These are phyloP conservation scores for Sugiyamaella japonica DNA, from an alignment of 1,139 yeast genomes.

Conservation along the genomic window DNA sequence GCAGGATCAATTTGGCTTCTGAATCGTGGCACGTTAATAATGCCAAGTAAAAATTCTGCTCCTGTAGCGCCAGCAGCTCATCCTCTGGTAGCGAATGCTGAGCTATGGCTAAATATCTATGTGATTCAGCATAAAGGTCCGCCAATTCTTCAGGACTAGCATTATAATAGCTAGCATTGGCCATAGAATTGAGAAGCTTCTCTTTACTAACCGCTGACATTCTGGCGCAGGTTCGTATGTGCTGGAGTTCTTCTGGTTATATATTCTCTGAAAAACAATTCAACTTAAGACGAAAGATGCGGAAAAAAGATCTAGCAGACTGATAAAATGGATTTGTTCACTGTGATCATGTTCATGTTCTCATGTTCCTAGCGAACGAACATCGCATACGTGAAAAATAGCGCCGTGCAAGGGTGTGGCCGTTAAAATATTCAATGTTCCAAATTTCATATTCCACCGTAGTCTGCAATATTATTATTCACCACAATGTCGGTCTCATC, in stretches of 20 bases:
- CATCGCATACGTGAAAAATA: background rate
- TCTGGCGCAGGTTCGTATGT: background rate
- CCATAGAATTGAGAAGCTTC: conserved; percentile 12
- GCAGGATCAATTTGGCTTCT: conserved; percentile 67
- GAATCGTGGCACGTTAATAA: conserved; percentile 64
- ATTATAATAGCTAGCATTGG: conserved; percentile 24
- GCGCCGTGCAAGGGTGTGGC: background rate
- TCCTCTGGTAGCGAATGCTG: conserved; percentile 45
- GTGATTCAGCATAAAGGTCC: conserved; percentile 33
- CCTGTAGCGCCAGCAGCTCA: conserved; percentile 62
- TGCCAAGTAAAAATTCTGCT: conserved; percentile 68
- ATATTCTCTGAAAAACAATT: too few species aligned
- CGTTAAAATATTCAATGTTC: background rate
- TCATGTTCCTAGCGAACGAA: background rate
- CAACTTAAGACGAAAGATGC: background rate
- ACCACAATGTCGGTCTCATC: background rate
- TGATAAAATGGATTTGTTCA: background rate
- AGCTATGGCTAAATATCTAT: conserved; percentile 39
- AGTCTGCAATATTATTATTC: background rate
- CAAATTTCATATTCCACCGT: background rate
- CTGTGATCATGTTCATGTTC: background rate
- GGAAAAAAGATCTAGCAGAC: too few species aligned
- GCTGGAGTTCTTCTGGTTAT: too few species aligned
- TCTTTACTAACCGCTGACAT: conserved; percentile 5
- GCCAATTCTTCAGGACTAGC: conserved; percentile 33